Percentiles rank a stretch among this genome's conserved stretches.
Conservation (phyloP, 2,329 filamentous ascomycete species). For the Aspergillus eucalypticola region DNA sequence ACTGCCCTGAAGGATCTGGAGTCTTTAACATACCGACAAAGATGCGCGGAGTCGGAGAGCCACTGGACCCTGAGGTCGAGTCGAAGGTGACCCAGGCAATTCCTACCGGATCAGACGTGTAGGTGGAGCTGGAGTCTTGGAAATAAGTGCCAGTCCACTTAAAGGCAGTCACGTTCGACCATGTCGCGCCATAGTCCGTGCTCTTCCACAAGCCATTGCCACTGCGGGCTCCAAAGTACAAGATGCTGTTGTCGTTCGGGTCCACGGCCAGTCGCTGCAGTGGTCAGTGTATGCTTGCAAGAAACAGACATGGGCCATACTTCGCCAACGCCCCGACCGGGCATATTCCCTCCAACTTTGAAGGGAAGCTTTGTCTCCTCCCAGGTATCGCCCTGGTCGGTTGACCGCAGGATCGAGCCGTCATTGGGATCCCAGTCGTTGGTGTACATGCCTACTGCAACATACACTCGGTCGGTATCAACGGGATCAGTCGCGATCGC, state of each 20-base stretch:
- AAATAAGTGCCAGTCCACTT: slow-evolving; percentile 49
- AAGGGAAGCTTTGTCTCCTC: slow-evolving; percentile 53
- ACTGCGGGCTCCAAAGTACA: slow-evolving; percentile 61
- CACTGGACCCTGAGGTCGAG: slow-evolving; percentile 49
- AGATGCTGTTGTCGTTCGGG: slow-evolving; percentile 57
- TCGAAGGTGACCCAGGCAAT: slow-evolving; percentile 59
- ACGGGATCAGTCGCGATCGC: slow-evolving; percentile 55
- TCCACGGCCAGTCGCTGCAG: slow-evolving; percentile 55
- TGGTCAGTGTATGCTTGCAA: not conserved
- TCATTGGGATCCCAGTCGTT: slow-evolving; percentile 60
- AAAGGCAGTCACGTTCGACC: slow-evolving; percentile 55
- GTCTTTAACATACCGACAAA: slow-evolving; percentile 51
- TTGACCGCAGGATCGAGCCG: slow-evolving; percentile 57
- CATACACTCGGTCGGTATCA: slow-evolving; percentile 54
- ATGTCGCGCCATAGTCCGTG: slow-evolving; percentile 57
- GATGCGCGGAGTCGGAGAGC: slow-evolving; percentile 56
- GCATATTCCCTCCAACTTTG: slow-evolving; percentile 65
- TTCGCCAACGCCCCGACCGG: slow-evolving; percentile 61
- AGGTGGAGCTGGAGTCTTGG: slow-evolving; percentile 48
- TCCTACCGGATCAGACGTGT: slow-evolving; percentile 51
- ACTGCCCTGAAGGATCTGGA: too few species aligned
- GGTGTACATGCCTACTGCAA: slow-evolving; percentile 61
- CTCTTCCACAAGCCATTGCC: slow-evolving; percentile 62
- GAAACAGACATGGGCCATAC: slow-evolving; percentile 4
- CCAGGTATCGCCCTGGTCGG: slow-evolving; percentile 58